Percentiles rank a stretch among this genome's conserved stretches.
phyloP scores from a whole-genome alignment of 176 grass and related monocot genomes.

The Guadua angustifolia region DNA sequence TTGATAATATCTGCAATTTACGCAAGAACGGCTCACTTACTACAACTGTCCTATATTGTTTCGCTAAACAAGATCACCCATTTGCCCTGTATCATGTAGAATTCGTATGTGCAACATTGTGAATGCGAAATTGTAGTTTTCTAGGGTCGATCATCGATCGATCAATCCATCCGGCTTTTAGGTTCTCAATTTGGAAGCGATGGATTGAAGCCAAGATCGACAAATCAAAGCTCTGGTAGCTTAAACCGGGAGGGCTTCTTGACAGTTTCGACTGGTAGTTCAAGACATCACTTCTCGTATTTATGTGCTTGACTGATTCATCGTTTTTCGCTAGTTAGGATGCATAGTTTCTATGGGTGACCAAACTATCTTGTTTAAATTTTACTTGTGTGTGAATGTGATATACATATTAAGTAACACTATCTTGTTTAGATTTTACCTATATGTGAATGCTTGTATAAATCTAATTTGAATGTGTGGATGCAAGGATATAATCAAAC shows the following conservation, averaged over 20 bases:
- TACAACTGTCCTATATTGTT: background rate
- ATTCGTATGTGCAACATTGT: background rate
- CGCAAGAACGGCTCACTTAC: background rate
- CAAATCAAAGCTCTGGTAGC: constrained; percentile 81
- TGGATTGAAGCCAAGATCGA: constrained; percentile 76
- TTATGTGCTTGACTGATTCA: constrained; percentile 61
- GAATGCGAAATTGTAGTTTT: background rate
- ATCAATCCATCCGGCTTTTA: constrained; percentile 25
- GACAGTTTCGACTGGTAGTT: constrained; percentile 82
- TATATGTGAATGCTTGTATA: no score
- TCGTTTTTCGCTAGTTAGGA: background rate
- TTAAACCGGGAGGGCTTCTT: constrained; percentile 67
- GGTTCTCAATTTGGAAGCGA: constrained; percentile 78
- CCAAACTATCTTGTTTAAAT: background rate
- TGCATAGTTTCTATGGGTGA: background rate
- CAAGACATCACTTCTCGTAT: constrained; percentile 83
- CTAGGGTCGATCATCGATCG: background rate
- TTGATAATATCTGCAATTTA: background rate
- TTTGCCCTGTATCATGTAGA: background rate
- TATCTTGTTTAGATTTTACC: no score
- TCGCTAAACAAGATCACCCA: background rate
- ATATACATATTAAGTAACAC: no score
- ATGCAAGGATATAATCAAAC: no score
- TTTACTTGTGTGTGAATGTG: no score
- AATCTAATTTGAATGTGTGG: no score